Percentiles rank a stretch among this genome's conserved stretches.
phyloP scores from a whole-genome alignment of 2,329 filamentous ascomycete genomes.

The Paraphaeosphaeria sporulosa region DNA sequence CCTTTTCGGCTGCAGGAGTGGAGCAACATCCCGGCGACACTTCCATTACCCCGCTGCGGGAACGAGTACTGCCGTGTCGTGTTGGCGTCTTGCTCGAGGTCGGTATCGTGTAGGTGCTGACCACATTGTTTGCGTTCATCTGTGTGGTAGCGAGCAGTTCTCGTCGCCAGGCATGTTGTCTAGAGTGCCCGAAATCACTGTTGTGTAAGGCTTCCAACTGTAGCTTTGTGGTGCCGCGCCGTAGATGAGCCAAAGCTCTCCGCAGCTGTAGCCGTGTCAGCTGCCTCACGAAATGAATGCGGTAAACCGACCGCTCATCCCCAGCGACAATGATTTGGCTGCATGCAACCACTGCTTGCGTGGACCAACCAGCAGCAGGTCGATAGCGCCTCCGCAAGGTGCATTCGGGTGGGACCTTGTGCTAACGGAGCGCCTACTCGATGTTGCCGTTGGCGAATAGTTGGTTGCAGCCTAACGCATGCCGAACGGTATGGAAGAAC shows the following conservation, averaged over 20 bases:
- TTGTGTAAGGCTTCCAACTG: not conserved
- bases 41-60: slow-evolving; percentile 39
- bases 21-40: slow-evolving; percentile 27
- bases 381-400: slow-evolving; percentile 26
- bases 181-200: too few relatives aligned
- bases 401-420: slow-evolving; percentile 26
- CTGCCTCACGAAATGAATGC: slow-evolving; percentile 24
- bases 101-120: not conserved
- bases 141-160: not conserved
- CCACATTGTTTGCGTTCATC: not conserved
- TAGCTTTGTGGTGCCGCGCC: slow-evolving; percentile 2
- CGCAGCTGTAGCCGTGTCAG: slow-evolving; percentile 25
- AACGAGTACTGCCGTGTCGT: slow-evolving; percentile 21
- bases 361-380: slow-evolving; percentile 31
- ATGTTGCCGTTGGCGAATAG: slow-evolving; percentile 14
- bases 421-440: slow-evolving; percentile 26
- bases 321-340: slow-evolving; percentile 25
- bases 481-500: slow-evolving; percentile 11
- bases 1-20: slow-evolving; percentile 38
- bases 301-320: slow-evolving; percentile 25
- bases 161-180: not conserved
- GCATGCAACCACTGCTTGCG: slow-evolving; percentile 24
- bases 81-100: slow-evolving; percentile 1
- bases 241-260: slow-evolving; percentile 9
- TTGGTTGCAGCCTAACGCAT: slow-evolving; percentile 13